A percentile compares a stretch with the other conserved stretches of the same genome.
Evolutionary conservation across 352 stramenopile species (phyloP).

Genomic region (Phytophthora pinifolia): DNA sequence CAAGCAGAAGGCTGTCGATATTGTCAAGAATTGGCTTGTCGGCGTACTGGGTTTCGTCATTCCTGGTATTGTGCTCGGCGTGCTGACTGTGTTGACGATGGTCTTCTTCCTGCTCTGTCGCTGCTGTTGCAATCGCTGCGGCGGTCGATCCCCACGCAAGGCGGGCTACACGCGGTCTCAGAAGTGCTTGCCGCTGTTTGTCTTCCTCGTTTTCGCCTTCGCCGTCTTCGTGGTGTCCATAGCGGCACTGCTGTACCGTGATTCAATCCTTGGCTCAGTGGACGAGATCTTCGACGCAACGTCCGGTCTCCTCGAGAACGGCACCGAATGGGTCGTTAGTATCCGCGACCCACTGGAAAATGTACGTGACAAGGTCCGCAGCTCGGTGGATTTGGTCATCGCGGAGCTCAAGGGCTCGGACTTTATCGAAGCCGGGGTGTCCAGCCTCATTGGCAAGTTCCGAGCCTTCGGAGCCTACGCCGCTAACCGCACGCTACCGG

Average conservation of each 20-base stretch:
- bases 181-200: constrained; percentile 52
- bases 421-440: constrained; percentile 49
- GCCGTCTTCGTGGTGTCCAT: constrained; percentile 42
- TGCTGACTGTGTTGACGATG: constrained; percentile 57
- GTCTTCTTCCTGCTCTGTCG: constrained; percentile 64
- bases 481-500: constrained; percentile 37
- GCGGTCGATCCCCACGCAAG: constrained; percentile 39
- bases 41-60: constrained; percentile 46
- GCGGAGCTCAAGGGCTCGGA: constrained; percentile 35
- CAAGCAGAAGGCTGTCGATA: constrained; percentile 20
- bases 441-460: constrained; percentile 31
- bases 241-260: constrained; percentile 53
- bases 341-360: constrained; percentile 43
- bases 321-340: constrained; percentile 38
- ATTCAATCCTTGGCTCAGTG: constrained; percentile 41
- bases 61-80: constrained; percentile 46
- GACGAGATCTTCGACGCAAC: constrained; percentile 42
- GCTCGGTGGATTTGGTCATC: constrained; percentile 33
- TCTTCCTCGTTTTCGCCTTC: constrained; percentile 58
- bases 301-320: constrained; percentile 32
- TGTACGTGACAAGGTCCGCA: constrained; percentile 46
- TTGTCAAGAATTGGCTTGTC: constrained; percentile 41
- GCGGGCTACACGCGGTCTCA: constrained; percentile 56
- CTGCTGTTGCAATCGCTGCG: constrained; percentile 71
- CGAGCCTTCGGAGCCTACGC: constrained; percentile 35